Evolutionary conservation across 257 asterid species (phyloP), one percentile per base, ranked within the genome.

Genomic region (Capsicum baccatum): DNA sequence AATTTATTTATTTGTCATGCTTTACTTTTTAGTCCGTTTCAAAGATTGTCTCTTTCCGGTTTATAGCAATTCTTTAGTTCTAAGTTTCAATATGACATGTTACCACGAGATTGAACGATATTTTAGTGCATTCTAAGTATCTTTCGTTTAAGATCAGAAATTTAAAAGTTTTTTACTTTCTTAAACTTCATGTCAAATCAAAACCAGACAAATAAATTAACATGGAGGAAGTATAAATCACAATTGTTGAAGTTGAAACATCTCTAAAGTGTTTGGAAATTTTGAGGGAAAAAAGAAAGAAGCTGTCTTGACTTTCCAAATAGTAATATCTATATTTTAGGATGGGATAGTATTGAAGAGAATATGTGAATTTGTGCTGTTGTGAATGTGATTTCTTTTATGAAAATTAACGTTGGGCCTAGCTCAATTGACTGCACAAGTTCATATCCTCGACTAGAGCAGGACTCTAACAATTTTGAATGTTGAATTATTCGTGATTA

Each of bases 311-410:
- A 37, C 50, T 37, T 15, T 14, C 21, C 52, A 67, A 35, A 37
- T 37, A 37, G 9, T 35, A 67, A 6, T 14, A 73, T 73, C 5
- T n/a, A 3, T 73, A 7, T 60, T n/a, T 47, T 11, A 48, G 80
- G 62, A 54, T 0, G 62, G 11, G 2, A 74, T 74, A 50, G 60
- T 48, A 74, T 74, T 50, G 80, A 71, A 71, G 79, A 74, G 60
- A 50, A 21, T 19, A 19, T 74, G 47, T 74, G 62, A 4, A 74
- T 50, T 74, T 21, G 2, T 52, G 19, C 21, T 19, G 47, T 74
- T 26, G 21, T 50, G 12, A 74, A 12, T 50, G 44, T 21, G 44
- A 21, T 74, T 74, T 74, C 62, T 74, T 6, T 47, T 73, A 73
- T n/a, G 42, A 47, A 52, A 50, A 50, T 52, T 4, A 2, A 69